These are phyloP conservation scores for Borovskyia barvae DNA, from an alignment of 208 protist genomes.

Conservation along the genomic window DNA sequence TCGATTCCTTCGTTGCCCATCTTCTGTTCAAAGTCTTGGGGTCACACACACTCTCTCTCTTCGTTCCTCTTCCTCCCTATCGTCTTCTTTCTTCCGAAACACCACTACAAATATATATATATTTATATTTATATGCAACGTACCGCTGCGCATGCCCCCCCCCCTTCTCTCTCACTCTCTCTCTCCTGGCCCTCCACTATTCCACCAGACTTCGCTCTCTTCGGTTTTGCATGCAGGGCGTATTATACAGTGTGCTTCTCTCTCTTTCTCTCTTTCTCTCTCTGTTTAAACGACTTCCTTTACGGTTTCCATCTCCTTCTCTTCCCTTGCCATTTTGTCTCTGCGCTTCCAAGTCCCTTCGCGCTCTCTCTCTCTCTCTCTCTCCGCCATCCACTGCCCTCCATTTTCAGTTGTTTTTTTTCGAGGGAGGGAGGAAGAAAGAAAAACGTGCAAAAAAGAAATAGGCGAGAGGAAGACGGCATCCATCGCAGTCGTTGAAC, in stretches of 20 bases:
- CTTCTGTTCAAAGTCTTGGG: background rate
- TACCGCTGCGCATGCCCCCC: constrained; percentile 8
- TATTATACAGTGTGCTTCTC: background rate
- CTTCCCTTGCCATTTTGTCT: background rate
- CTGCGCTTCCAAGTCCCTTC: background rate
- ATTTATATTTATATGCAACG: too few relatives aligned
- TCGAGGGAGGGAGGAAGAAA: too few relatives aligned
- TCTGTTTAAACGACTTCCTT: background rate
- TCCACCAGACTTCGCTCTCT: background rate
- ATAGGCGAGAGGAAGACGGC: background rate
- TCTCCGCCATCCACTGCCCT: too few relatives aligned
- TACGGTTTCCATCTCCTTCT: background rate
- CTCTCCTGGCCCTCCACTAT: background rate
- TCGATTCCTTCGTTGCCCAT: too few relatives aligned
- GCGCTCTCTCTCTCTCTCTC: background rate
- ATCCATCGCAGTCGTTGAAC: background rate
- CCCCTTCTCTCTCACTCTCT: constrained; percentile 7
- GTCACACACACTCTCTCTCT: background rate
- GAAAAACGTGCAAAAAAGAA: background rate
- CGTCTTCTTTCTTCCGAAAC: background rate
- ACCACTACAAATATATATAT: too few relatives aligned
- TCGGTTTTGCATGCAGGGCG: background rate
- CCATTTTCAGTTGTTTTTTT: too few relatives aligned
- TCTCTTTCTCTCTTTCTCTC: background rate
- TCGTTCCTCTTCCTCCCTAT: background rate